Base-by-base conservation (phyloP, 2,329 filamentous ascomycete genomes). In the Lecanicillium sp. region DNA sequence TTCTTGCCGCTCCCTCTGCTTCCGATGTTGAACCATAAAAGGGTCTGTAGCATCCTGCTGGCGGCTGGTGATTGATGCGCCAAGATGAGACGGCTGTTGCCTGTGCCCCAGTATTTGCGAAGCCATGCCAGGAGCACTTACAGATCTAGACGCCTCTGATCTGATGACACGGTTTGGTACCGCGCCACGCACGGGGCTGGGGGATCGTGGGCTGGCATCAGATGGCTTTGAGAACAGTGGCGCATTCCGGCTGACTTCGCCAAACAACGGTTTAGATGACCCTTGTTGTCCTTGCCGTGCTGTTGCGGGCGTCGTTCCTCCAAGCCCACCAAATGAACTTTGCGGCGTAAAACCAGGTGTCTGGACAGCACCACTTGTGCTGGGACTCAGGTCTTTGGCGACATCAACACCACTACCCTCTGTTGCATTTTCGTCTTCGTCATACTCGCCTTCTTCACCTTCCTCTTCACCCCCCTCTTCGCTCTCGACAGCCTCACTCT, bases 341-440 rank as follows among this genome's bases (percentile, higher is more conserved):
- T 75, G 67, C 2, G 75, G 73, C 1, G 73, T 76, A 42, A 70
- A 64, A 19, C 70, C 65, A 41, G 71, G 65, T 12, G 71, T 70
- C 28, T 65, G 63, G 27, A 62, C 62, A 13, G 61, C 48, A 28
- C 60, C 62, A 37, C 60, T 61, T 12, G 66, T 65, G 6, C 59
- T 65, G 15, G 73, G 74, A 48, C 73, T 80, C 11, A 80, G 57
- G 35, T 82, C 77, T 49, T 80, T 75, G n/a, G 70, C 70, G 33
- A 82, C 71, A 53, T 82, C 78, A 35, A 81, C 67, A 17, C 76
- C 78, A 44, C 78, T 82, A 12, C 77, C 78, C 50, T 75, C 73
- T 0, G 64, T 69, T 6, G 52, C 68, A 28, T 64, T 63, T 20
- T 72, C 69, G 3, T 68, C 68, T 11, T 70, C 70, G 15, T 65